Conservation (phyloP, 495 filamentous ascomycete species). For the Podospora pseudopauciseta region DNA sequence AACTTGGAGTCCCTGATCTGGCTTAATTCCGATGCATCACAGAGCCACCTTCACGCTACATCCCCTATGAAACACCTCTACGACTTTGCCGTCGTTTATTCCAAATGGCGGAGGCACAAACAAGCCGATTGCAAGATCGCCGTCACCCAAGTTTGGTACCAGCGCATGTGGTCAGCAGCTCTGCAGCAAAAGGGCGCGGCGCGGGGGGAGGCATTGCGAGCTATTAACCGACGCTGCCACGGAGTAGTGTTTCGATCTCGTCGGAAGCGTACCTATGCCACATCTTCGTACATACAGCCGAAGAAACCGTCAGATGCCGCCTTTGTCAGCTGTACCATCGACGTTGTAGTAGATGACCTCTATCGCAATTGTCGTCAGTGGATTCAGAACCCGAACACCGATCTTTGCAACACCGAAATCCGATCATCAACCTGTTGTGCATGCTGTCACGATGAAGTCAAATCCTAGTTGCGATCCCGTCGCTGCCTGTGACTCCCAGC, state of each 20-base stretch:
- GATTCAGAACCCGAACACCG: background rate
- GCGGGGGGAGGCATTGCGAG: background rate
- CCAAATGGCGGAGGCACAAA: conserved; percentile 4
- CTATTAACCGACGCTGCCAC: conserved; percentile 1
- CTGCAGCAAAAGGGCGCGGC: background rate
- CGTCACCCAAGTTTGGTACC: background rate
- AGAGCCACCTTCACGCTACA: background rate
- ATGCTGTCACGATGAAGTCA: background rate
- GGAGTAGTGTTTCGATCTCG: background rate
- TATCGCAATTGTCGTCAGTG: background rate
- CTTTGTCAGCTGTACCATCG: conserved; percentile 4
- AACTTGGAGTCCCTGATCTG: background rate
- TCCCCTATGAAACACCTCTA: background rate
- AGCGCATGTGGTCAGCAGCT: background rate
- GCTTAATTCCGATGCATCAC: background rate
- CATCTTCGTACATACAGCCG: too few species aligned
- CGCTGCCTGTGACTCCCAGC: background rate
- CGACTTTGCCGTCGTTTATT: background rate
- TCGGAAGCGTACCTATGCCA: background rate
- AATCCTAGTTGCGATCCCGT: background rate
- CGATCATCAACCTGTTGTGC: background rate
- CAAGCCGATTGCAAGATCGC: background rate
- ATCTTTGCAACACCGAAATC: background rate
- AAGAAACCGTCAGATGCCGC: background rate
- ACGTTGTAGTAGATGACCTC: background rate